Base-by-base conservation (phyloP, 495 filamentous ascomycete species). In the Aspergillus coremiiformis region DNA sequence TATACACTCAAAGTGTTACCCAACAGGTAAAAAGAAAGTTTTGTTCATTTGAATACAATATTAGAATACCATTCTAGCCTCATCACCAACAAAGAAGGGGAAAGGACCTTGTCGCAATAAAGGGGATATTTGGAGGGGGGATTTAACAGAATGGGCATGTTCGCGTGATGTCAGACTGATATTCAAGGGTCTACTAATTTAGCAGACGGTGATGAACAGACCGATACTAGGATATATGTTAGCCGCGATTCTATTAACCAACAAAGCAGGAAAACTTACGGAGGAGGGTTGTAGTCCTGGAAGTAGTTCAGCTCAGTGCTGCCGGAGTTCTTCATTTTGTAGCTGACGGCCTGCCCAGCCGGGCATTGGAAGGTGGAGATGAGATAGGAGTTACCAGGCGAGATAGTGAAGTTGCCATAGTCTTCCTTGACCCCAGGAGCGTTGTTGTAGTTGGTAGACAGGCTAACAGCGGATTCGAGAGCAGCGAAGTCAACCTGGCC, bases 131-230 rank as follows among this genome's bases (percentile, higher is more conserved):
- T 35, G 12, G 37, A 12, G 20, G 33, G 48, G 15, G 1, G 33
- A 46, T 4, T 5, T 2, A 33, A 46, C 21, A 33, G 19, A 39
- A 51, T 32, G 48, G 47, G 48, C 55, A 49, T 52, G 44, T 53
- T 50, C 49, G 45, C 49, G 55, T 57, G 27, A 44, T 49, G 39
- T 37, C 22, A 29, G 29, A 44, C 41, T 32, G 21, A 35, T 29
- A 51, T 32, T 19, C 35, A 8, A 37, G 23, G 2, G 46, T 39
- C 20, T 27, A 47, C 39, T 49, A 49, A 24, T 65, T 67, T 73
- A 84, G 61, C 80, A 82, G 19, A 65, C 63, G 39, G 76, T 80
- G 54, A 89, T 72, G 65, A 76, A 87, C 53, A 87, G 64, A 37
- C 85, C 84, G 52, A 86, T 75, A 42, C 70, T 73, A 47, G 8